Base-by-base conservation (phyloP, 352 stramenopile species). In the Pythium brachiatum region DNA sequence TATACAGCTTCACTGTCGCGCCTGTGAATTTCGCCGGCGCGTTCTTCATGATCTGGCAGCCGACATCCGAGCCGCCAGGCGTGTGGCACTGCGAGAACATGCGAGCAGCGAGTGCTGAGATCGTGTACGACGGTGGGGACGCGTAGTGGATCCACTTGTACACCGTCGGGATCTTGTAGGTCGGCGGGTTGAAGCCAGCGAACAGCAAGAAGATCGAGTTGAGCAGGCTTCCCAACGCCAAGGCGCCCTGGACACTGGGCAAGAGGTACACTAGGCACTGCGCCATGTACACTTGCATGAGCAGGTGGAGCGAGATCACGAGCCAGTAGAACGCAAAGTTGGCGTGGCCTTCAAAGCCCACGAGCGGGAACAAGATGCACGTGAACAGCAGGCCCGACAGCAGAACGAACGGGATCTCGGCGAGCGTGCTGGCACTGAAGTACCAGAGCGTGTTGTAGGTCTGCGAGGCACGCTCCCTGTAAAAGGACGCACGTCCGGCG, bases 401-500 rank as follows among this genome's bases (percentile, higher is more conserved):
- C 53, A 76, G 61, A 6, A 76, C 58, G 57, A 74, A 76, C 27
- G 72, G 72, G 26, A 79, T 68, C 72, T 97, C 90, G 15, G 75
- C 69, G 23, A 96, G 23, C 12, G 74, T 86, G 36, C 78, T 81
- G 3, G 78, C 73, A 16, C 89, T 48, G 46, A 69, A 72, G 57
- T 95, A 85, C 43, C 81, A 73, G 20, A 66, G 54, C 29, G 78
- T 47, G 46, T 75, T 69, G 59, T 97, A 97, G 65, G 92, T 92
- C 41, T 83, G 53, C 7, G 81, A 77, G 26, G 78, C 63, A 50
- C 84, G 75, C 36, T 74, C 67, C 29, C 67, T 62, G 38, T 74
- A 74, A 48, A 81, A 97, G 47, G 88, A 82, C 23, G 81, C 82
- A n/a, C 90, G 74, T 59, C 96, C 84, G 46, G 76, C 74, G 57